Evolutionary conservation across 2,329 filamentous ascomycete genomes (phyloP).

Genomic region (Ilyonectria robusta): DNA sequence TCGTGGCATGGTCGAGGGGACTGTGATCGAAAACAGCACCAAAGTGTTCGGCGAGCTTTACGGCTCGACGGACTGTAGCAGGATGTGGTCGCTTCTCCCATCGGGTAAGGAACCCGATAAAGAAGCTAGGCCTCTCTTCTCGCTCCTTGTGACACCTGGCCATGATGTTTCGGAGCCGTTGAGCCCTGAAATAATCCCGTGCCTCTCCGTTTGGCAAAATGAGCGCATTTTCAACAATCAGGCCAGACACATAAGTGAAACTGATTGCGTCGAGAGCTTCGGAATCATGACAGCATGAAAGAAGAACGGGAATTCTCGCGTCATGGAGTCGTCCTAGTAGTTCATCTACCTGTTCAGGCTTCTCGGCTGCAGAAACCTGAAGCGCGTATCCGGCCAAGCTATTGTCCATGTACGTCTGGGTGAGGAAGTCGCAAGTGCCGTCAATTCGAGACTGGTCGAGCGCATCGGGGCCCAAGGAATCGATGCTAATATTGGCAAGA

Average conservation of each 20-base stretch:
- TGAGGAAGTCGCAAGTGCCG: slow-evolving; percentile 21
- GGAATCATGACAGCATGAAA: slow-evolving; percentile 32
- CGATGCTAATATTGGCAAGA: slow-evolving; percentile 23
- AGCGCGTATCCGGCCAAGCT: slow-evolving; percentile 24
- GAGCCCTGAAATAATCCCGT: slow-evolving; percentile 35
- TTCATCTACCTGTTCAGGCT: slow-evolving; percentile 18
- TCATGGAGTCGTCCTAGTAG: slow-evolving; percentile 22
- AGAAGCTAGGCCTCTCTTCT: slow-evolving; percentile 32
- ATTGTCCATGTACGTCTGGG: slow-evolving; percentile 13
- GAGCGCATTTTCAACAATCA: slow-evolving; percentile 35
- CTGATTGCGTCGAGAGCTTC: slow-evolving; percentile 27
- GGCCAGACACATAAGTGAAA: slow-evolving; percentile 25
- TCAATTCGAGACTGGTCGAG: slow-evolving; percentile 21
- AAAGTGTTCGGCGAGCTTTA: slow-evolving; percentile 38
- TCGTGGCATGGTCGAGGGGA: slow-evolving; percentile 16
- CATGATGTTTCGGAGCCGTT: slow-evolving; percentile 32
- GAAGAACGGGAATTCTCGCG: slow-evolving; percentile 25
- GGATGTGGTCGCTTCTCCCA: slow-evolving; percentile 31
- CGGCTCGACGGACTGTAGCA: slow-evolving; percentile 32
- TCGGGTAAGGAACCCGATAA: slow-evolving; percentile 33
- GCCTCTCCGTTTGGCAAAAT: slow-evolving; percentile 34
- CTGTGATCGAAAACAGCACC: slow-evolving; percentile 36
- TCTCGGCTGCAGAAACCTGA: slow-evolving; percentile 2
- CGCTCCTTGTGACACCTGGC: slow-evolving; percentile 28
- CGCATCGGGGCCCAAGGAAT: slow-evolving; percentile 24